phyloP scores from a whole-genome alignment of 2,329 filamentous ascomycete genomes.

The Rachicladosporium sp. region DNA sequence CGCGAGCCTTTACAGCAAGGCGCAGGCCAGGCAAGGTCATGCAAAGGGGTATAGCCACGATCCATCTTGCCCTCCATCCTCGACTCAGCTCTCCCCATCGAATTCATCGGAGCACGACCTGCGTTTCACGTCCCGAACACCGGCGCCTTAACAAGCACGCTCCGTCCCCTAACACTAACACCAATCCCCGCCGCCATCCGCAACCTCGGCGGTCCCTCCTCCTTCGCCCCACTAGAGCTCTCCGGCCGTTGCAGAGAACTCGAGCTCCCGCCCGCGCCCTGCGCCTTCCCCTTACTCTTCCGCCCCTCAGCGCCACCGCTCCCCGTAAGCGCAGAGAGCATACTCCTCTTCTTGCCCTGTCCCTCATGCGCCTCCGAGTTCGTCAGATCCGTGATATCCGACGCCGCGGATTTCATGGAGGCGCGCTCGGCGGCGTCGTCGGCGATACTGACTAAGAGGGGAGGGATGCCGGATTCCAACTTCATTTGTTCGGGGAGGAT shows the following conservation, averaged over 20 bases:
- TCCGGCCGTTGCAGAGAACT: constrained; percentile 28
- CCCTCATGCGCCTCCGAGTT: constrained; percentile 8
- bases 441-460: constrained; percentile 31
- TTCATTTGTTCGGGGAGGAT: constrained; percentile 73
- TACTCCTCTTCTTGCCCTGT: constrained; percentile 23
- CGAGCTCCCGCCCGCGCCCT: constrained; percentile 22
- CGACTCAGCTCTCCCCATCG: no score
- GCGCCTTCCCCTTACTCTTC: constrained; percentile 12
- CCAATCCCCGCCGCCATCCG: constrained; percentile 36
- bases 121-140: constrained; percentile 24
- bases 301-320: constrained; percentile 13
- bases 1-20: no score
- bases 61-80: no score
- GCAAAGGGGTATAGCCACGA: no score
- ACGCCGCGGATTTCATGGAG: constrained; percentile 23
- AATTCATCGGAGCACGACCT: no score
- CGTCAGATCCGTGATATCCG: constrained; percentile 22
- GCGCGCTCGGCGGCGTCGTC: constrained; percentile 31
- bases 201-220: constrained; percentile 31
- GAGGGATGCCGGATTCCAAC: constrained; percentile 49
- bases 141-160: constrained; percentile 37
- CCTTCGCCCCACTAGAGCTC: constrained; percentile 26
- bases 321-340: constrained; percentile 32
- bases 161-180: constrained; percentile 36
- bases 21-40: no score